Base-by-base conservation (phyloP, 2,329 filamentous ascomycete species). In the Sordariomycetes sp. region DNA sequence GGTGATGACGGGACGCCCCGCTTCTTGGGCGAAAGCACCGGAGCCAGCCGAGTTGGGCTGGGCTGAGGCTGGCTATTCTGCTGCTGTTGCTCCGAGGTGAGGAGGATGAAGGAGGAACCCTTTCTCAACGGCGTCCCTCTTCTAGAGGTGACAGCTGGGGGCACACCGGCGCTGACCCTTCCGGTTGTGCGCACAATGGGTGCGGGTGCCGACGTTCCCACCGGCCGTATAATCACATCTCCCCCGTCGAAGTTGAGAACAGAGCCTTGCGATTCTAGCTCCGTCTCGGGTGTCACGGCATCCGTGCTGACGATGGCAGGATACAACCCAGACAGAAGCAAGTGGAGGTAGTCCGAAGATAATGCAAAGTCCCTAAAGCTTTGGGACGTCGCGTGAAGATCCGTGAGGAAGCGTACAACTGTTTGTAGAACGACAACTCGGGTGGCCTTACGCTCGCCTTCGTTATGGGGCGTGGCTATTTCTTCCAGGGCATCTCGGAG, bases 241-340 rank as follows among this genome's bases (percentile, higher is more conserved):
- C 87, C 85, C 1, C 90, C 90, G 63, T 94, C 90, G 63, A 96
- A 96, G 0, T 85, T 93, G 59, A 96, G 79, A 1, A 84, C 82
- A 12, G 89, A 89, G 63, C 92, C 87, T 64, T 88, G 82, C 18
- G 90, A 92, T 64, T 90, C 85, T n/a, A 97, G 74, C 69, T 99
- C 94, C 0, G 86, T 89, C 65, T 94, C 89, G 0, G 94, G 86
- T 58, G 83, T 87, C 46, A 97, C 86, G 24, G 86, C 80, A 70
- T 97, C 90, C 14, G 89, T 86, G 64, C 90, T 93, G 28, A 96
- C 91, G 55, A 97, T 81, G 20, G 94, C 83, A 1, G 94, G 92
- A 67, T 94, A 99, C 2, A 97, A 75, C 14, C 90, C 86, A 40
- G 84, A 82, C 0, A 97, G 77, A 3, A 99, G 74, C 53, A 90